Base-by-base conservation (phyloP, 108 stramenopile genomes). In the Epipyxis sp. region DNA sequence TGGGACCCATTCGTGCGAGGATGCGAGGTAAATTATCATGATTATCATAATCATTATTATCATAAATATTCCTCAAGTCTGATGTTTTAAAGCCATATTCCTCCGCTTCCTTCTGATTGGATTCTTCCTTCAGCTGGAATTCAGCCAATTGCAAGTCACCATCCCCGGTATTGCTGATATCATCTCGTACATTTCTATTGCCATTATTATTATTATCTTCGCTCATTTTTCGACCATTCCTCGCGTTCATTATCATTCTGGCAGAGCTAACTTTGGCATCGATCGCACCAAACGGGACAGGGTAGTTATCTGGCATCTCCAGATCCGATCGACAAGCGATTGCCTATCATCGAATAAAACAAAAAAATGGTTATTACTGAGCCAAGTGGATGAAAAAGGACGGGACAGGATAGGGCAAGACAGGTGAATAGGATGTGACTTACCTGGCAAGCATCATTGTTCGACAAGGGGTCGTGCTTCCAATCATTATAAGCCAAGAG, bases 281-380 rank as follows among this genome's bases (percentile, higher is more conserved):
- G 3, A 74, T 57, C 6, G 71, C 71, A 34, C 71, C 71, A 42
- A 74, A 74, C 6, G 71, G 46, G 20, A 27, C 16, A 29, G 25
- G 44, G 27, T 37, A 43, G 6, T 29, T 29, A 6, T 27, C 27
- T 29, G 40, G 10, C 27, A 3, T 10, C 6, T 74, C 41, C 71
- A 74, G 43, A 57, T 74, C 71, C 34, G 40, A 30, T 34, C 71
- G 6, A 74, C 71, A 74, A 57, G 71, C 71, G 20, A 74, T 74
- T 3, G 46, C 50, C 3, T 39, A 13, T 43, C 71, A 74, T 25
- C 54, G 54, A 16, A 57, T 25, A 57, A 57, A 16, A 57, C 54
- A 57, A 57, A 16, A 57, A 16, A 57, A 25, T 25, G 25, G 16
- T 20, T 16, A 16, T 16, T 57, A 57, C 54, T 20, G 54, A 20